Conservation (phyloP, 805 yeast genomes). For the Ogataea neopini region DNA sequence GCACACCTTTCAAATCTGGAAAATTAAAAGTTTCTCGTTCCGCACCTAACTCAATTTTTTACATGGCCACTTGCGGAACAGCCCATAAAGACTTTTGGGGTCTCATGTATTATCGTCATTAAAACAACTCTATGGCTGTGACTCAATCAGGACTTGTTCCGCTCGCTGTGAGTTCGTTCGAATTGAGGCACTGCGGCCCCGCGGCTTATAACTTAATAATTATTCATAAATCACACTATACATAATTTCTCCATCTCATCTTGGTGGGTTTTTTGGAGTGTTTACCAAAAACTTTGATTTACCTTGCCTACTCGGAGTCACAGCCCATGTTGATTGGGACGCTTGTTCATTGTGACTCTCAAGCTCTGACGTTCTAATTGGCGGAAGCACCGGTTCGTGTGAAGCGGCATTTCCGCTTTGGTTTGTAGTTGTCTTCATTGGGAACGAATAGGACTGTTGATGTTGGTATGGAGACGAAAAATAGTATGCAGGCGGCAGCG, state of each 20-base stretch:
- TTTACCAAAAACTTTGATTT: conserved; percentile 25
- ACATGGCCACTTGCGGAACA: too few species aligned
- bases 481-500: conserved; percentile 15
- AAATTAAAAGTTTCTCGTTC: too few species aligned
- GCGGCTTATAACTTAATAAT: background rate
- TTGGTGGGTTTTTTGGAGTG: conserved; percentile 30
- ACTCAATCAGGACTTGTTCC: too few species aligned
- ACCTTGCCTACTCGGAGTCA: conserved; percentile 5
- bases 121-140: too few species aligned
- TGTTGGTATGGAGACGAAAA: conserved; percentile 19
- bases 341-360: conserved; percentile 13
- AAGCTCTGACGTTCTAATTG: conserved; percentile 8
- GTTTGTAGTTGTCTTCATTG: conserved; percentile 2
- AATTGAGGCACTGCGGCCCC: background rate
- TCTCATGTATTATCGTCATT: too few species aligned
- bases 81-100: too few species aligned
- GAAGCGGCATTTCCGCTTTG: conserved; percentile 1
- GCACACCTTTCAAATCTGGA: background rate
- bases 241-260: conserved; percentile 5
- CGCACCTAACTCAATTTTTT: too few species aligned
- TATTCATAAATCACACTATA: background rate
- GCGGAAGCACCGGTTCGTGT: conserved; percentile 18
- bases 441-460: conserved; percentile 17
- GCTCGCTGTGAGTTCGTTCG: too few species aligned
- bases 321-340: background rate